Evolutionary conservation across 2,329 filamentous ascomycete genomes (phyloP).

Genomic region (Fusarium pseudonygamai): DNA sequence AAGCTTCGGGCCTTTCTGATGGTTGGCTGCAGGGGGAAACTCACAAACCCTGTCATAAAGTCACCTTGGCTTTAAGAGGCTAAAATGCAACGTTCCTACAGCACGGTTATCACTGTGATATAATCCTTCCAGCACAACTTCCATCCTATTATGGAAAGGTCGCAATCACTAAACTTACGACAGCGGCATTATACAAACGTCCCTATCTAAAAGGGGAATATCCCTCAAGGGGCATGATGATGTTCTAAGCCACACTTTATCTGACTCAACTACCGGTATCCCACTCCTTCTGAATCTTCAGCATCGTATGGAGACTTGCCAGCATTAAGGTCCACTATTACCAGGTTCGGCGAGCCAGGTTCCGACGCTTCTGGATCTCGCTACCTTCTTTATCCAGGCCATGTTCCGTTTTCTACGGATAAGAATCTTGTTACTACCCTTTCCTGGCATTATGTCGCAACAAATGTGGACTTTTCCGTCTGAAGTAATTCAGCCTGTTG

Average conservation of each 20-base stretch:
- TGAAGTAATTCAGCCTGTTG: constrained; percentile 5
- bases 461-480: background rate
- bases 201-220: background rate
- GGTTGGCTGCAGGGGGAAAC: background rate
- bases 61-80: background rate
- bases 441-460: background rate
- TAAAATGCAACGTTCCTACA: background rate
- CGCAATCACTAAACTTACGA: background rate
- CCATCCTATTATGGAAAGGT: background rate
- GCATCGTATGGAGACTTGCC: background rate
- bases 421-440: background rate
- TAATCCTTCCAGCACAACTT: background rate
- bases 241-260: constrained; percentile 4
- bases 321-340: background rate
- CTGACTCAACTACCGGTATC: background rate
- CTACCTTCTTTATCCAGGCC: constrained; percentile 8
- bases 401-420: constrained; percentile 8
- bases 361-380: constrained; percentile 6
- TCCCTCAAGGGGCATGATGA: background rate
- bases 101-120: background rate
- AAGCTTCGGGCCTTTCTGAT: background rate
- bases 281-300: background rate
- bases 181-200: background rate
- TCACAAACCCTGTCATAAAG: background rate
- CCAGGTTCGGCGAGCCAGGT: constrained; percentile 1